These are phyloP conservation scores for Centrapalus pauciflorus DNA, from an alignment of 129 eudicot genomes.

Conservation along the genomic window DNA sequence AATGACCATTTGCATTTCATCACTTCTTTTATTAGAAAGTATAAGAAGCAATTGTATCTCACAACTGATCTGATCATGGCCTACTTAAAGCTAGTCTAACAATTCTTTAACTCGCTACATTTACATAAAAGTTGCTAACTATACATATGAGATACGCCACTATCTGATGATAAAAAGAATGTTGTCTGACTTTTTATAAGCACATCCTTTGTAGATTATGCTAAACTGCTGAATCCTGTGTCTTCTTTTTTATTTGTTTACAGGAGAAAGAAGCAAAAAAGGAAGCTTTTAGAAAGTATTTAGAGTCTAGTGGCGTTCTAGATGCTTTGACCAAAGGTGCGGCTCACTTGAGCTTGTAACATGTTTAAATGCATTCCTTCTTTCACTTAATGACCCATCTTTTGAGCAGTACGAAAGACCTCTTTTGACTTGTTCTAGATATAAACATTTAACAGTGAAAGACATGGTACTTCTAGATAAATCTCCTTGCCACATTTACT, in stretches of 20 bases:
- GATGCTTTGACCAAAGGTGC: conserved; percentile 94
- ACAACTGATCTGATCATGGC: not conserved
- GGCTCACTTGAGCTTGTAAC: not conserved
- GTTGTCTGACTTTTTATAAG: not conserved
- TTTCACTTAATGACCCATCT: not conserved
- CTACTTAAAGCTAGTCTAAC: not conserved
- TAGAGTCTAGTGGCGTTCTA: conserved; percentile 87
- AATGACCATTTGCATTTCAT: no score
- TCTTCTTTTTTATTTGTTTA: conserved; percentile 14
- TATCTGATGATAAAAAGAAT: not conserved
- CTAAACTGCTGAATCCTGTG: not conserved
- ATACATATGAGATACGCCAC: not conserved
- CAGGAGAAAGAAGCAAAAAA: conserved; percentile 92
- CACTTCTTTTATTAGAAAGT: not conserved
- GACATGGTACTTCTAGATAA: not conserved
- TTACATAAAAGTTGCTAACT: not conserved
- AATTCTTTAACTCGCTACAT: not conserved
- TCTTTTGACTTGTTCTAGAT: not conserved
- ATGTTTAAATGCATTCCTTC: not conserved
- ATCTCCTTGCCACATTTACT: not conserved
- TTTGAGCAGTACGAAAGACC: not conserved
- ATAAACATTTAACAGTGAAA: not conserved
- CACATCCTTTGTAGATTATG: conserved; percentile 1
- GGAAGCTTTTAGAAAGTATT: conserved; percentile 89
- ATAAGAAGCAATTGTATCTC: not conserved